Evolutionary conservation across 2,329 filamentous ascomycete genomes (phyloP), one percentile per base, ranked within the genome.

Genomic region (Hymenotorrendiella dingleyae): DNA sequence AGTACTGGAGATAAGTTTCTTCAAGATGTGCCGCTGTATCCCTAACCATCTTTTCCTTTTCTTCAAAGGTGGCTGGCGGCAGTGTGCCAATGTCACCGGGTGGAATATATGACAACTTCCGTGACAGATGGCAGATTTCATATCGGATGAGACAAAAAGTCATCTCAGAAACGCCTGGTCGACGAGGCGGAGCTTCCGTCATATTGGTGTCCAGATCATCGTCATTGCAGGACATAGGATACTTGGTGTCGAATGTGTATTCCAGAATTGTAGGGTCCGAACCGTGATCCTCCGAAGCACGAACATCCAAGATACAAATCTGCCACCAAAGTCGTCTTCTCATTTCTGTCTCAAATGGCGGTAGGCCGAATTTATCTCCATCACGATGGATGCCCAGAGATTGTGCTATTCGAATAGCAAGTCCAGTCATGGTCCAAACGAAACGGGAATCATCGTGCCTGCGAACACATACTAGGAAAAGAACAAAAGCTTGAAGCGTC

Each of bases 281-380:
- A 0, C 78, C 78, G 54, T 82, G 76, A 45, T 82, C 76, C 54
- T 83, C 79, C 1, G 76, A 74, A 1, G 78, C 69, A 46, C 79
- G 65, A 3, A 71, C 68, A 54, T 84, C 80, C 0, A 84, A 62
- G 11, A 80, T 65, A 50, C 73, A 78, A 3, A 80, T 58, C 46
- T 75, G 70, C 73, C 76, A 81, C 77, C 77, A 82, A 5, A 78
- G 60, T 22, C 77, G 64, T 46, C 77, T 66, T 16, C 76, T 66
- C 65, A 78, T 75, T 56, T 82, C 78, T 4, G 74, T 68, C 41
- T 81, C 74, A 51, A 78, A 84, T 0, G 79, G 76, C 0, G 66
- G 64, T 0, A 82, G 63, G 1, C 61, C 62, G 48, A 78, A 77
- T 41, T 73, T 69, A 11, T 64, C 64, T 4, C 76, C 74, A 46